phyloP scores from a whole-genome alignment of 306 rosid species.

The Styphnolobium japonicum region DNA sequence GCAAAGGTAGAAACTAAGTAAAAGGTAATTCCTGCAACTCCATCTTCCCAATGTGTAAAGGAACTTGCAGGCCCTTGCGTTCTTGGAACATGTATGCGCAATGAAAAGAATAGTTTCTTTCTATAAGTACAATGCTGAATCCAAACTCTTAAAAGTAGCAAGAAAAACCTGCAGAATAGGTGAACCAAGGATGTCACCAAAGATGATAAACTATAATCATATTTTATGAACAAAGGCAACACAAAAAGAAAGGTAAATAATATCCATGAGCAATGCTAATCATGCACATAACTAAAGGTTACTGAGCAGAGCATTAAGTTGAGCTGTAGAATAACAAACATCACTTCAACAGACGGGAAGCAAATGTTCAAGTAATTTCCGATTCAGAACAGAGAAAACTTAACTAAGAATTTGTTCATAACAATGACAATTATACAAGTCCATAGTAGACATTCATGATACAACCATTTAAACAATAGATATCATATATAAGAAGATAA shows the following conservation, averaged over 20 bases:
- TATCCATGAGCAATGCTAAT: neutral
- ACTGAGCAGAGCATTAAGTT: neutral
- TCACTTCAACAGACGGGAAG: neutral
- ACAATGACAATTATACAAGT: neutral
- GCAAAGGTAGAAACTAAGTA: constrained; percentile 48
- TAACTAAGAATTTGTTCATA: no score
- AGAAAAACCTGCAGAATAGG: constrained; percentile 40
- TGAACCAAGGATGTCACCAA: neutral
- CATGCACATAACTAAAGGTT: neutral
- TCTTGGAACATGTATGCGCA: constrained; percentile 22
- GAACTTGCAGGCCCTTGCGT: neutral
- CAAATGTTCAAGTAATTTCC: neutral
- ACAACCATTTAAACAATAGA: neutral
- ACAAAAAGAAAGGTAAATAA: neutral
- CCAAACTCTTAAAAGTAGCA: constrained; percentile 19
- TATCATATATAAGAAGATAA: neutral
- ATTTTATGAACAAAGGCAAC: neutral
- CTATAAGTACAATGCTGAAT: neutral
- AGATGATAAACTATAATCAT: neutral
- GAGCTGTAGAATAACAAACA: neutral
- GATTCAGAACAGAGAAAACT: neutral
- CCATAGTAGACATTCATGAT: neutral
- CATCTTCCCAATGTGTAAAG: constrained; percentile 31
- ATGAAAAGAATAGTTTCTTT: constrained; percentile 14
- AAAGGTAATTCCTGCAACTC: constrained; percentile 45